Base-by-base conservation (phyloP, 495 filamentous ascomycete species). In the Daldinia concentrica region DNA sequence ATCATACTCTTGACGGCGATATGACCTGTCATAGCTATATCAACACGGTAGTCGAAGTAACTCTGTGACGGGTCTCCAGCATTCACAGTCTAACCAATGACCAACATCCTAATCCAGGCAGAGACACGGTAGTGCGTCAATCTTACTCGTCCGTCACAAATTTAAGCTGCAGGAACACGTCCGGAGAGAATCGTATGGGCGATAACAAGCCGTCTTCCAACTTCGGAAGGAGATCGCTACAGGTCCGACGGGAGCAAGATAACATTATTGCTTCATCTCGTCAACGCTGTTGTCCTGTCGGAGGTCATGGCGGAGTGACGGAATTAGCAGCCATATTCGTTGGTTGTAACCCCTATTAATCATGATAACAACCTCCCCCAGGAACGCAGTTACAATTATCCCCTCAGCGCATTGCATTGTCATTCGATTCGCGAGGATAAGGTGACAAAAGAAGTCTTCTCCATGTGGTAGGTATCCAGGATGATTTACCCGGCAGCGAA, bases 1-100 rank as follows among this genome's bases (percentile, higher is more conserved):
- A 73, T 73, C 37, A 52, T 30, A 73, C 71, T 58, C 71, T 73
- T 62, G 62, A 58, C 71, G 62, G 66, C 62, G 62, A 65, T 69
- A 69, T 69, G 32, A 58, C 71, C 71, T 54, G 22, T 69, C 62
- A 32, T 51, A 68, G 71, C 58, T 55, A 69, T 32, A 63, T 29
- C 26, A 45, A 69, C 39, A 57, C 61, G 61, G 57, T 61, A 65
- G 26, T 64, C 27, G 34, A 73, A 50, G 50, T 34, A 60, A 62
- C 61, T 29, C 57, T 57, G 61, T 69, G 50, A 58, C 51, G 51
- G 24, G 36, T 65, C 27, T 39, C 36, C 36, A 39, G 51, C 41
- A 66, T 58, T 37, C 19, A 27, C 51, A 59, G 41, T 11, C 41
- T 58, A 37, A 34, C 50, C 58, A 69, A 69, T 62, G 17, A 30